These are phyloP conservation scores for Melampsora larici-populina DNA, from an alignment of 1,284 basidiomycete species.

Conservation along the genomic window DNA sequence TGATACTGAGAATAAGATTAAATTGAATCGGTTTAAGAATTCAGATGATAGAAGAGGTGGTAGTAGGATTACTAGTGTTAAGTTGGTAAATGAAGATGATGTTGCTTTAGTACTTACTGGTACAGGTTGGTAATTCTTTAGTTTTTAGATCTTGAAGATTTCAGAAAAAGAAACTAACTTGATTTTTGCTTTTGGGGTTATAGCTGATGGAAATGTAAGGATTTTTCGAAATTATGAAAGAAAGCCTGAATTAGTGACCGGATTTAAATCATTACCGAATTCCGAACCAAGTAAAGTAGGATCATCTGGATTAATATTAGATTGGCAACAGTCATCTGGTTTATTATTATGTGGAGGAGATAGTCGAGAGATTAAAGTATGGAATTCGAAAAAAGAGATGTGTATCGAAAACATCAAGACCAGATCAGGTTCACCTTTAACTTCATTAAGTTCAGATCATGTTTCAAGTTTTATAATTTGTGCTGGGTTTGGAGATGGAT, in stretches of 20 bases:
- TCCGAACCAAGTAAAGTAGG: constrained; percentile 32
- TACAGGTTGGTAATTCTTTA: constrained; percentile 16
- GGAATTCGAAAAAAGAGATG: constrained; percentile 91
- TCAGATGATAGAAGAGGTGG: constrained; percentile 12
- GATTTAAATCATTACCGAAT: constrained; percentile 37
- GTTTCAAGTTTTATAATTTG: constrained; percentile 76
- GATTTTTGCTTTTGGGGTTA: background rate
- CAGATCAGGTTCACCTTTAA: constrained; percentile 82
- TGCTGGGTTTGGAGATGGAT: constrained; percentile 89
- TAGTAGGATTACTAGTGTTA: constrained; percentile 29
- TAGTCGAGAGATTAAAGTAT: constrained; percentile 79
- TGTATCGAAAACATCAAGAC: constrained; percentile 83
- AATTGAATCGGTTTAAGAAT: constrained; percentile 32
- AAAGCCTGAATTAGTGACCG: constrained; percentile 24
- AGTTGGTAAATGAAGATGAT: constrained; percentile 41
- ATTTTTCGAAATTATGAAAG: constrained; percentile 35
- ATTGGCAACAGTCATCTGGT: constrained; percentile 90
- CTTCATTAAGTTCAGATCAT: constrained; percentile 75
- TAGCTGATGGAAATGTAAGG: constrained; percentile 38
- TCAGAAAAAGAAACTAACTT: background rate
- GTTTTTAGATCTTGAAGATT: background rate
- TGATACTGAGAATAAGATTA: constrained; percentile 24
- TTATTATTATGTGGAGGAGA: constrained; percentile 85
- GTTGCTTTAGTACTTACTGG: constrained; percentile 25
- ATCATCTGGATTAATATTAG: constrained; percentile 63